Percentiles rank a stretch among this genome's conserved stretches.
phyloP scores from a whole-genome alignment of 805 yeast genomes.

The Kodamaea neixiangensis region DNA sequence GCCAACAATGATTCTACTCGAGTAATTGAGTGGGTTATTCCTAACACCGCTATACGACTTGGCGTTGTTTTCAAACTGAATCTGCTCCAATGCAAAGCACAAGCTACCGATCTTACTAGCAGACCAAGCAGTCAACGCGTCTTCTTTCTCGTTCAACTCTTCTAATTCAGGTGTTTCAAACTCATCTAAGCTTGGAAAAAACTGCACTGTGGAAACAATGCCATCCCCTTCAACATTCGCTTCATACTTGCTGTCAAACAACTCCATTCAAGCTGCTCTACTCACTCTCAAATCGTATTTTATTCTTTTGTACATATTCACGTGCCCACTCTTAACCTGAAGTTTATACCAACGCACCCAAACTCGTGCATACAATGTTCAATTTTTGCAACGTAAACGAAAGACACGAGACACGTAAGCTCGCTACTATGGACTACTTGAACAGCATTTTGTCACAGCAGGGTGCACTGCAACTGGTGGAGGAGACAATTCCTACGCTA shows the following conservation, averaged over 20 bases:
- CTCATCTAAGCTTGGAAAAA: conserved; percentile 25
- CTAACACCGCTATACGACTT: background rate
- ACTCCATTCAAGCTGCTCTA: background rate
- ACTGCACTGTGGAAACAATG: conserved; percentile 15
- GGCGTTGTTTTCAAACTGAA: conserved; percentile 20
- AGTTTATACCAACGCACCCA: background rate
- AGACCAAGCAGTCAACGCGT: conserved; percentile 50
- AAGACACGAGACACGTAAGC: background rate
- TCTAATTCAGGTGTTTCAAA: conserved; percentile 15
- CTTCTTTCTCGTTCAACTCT: conserved; percentile 11
- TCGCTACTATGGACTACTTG: conserved; percentile 36
- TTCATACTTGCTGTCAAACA: conserved; percentile 4
- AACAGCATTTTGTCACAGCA: conserved; percentile 37
- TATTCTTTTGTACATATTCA: too few relatives aligned
- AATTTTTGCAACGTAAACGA: conserved; percentile 1
- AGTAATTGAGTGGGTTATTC: conserved; percentile 10
- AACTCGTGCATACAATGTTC: background rate
- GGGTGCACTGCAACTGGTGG: conserved; percentile 51
- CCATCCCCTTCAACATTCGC: background rate
- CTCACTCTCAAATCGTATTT: background rate
- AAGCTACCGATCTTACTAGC: conserved; percentile 47
- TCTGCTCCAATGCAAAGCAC: conserved; percentile 46
- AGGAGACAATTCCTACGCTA: conserved; percentile 83
- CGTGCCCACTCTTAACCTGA: background rate
- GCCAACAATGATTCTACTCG: conserved; percentile 27